Conservation (phyloP, 2,329 filamentous ascomycete genomes). For the Aureobasidium pullulans region DNA sequence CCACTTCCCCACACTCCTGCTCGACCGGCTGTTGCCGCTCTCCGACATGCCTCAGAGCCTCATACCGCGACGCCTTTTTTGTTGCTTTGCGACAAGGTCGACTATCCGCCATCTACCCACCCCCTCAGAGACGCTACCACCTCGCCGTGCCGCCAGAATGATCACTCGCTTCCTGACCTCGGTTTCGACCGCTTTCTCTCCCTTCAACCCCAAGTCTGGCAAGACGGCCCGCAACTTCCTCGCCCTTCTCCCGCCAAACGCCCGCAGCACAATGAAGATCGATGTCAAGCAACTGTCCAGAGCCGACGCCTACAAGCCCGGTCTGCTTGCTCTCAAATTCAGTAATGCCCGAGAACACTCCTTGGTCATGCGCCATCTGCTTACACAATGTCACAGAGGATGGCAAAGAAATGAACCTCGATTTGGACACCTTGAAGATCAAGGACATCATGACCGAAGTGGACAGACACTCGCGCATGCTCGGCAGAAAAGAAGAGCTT, state of each 20-base stretch:
- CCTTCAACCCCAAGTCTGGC: conserved; percentile 65
- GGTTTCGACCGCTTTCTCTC: conserved; percentile 82
- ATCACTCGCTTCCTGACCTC: conserved; percentile 81
- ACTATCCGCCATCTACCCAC: neutral
- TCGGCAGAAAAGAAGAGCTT: conserved; percentile 79
- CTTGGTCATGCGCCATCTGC: neutral
- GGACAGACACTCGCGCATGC: conserved; percentile 74
- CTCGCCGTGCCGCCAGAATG: conserved; percentile 45
- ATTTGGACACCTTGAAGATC: conserved; percentile 74
- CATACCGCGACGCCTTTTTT: conserved; percentile 7
- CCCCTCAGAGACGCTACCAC: neutral
- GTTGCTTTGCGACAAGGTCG: neutral
- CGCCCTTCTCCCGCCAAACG: conserved; percentile 71
- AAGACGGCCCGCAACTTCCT: conserved; percentile 86
- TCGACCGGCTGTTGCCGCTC: neutral
- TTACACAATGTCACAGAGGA: conserved; percentile 56
- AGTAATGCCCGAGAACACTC: conserved; percentile 48
- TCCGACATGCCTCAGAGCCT: neutral
- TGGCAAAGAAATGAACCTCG: conserved; percentile 79
- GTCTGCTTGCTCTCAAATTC: conserved; percentile 71
- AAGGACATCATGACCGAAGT: conserved; percentile 83
- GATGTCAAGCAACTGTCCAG: conserved; percentile 65
- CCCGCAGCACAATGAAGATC: conserved; percentile 68
- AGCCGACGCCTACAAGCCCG: conserved; percentile 59
- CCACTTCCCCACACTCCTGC: neutral